phyloP scores from a whole-genome alignment of 164 flowering plant species.

The Vitis vinifera region ASM3070453v1 NC_081811.1:509501-510000 shows the following conservation, averaged over 20 bases:
- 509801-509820: too few relatives aligned
- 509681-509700: not conserved
- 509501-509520: too few relatives aligned
- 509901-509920: too few relatives aligned
- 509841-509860: too few relatives aligned
- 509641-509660: conserved; percentile 49
- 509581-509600: conserved; percentile 90
- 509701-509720: not conserved
- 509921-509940: too few relatives aligned
- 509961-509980: not conserved
- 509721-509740: not conserved
- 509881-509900: too few relatives aligned
- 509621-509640: conserved; percentile 74
- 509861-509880: too few relatives aligned
- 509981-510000: not conserved
- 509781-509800: too few relatives aligned
- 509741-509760: too few relatives aligned
- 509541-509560: not conserved
- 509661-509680: conserved; percentile 83
- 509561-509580: conserved; percentile 72
- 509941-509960: not conserved
- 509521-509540: not conserved
- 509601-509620: conserved; percentile 94
- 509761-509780: too few relatives aligned
- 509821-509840: too few relatives aligned